Conservation (phyloP, 352 stramenopile species). For the Ophiocytium majus region DNA sequence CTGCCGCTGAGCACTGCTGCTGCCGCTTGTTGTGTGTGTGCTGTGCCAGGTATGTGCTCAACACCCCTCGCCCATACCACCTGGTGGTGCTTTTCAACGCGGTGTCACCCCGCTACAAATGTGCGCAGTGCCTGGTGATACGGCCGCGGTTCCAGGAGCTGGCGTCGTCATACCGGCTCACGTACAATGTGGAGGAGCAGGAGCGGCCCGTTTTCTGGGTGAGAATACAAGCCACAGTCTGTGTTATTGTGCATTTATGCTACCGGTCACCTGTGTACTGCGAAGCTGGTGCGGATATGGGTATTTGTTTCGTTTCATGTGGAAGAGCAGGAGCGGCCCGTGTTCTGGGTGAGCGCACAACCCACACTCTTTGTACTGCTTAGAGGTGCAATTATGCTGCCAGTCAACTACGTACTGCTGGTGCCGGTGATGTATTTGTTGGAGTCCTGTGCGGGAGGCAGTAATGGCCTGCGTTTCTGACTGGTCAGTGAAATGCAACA, state of each 20-base stretch:
- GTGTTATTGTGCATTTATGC: too few relatives aligned
- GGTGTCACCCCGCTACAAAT: conserved; percentile 20
- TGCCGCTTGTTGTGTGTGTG: too few relatives aligned
- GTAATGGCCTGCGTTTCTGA: too few relatives aligned
- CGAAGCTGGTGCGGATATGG: too few relatives aligned
- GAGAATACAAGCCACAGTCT: too few relatives aligned
- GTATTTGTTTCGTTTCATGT: background rate
- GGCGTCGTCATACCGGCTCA: background rate
- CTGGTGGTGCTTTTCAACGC: conserved; percentile 47
- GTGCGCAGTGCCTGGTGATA: conserved; percentile 17
- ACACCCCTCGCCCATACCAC: conserved; percentile 31
- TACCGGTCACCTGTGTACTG: too few relatives aligned
- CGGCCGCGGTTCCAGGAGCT: background rate
- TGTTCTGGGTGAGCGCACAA: background rate
- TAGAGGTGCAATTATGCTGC: too few relatives aligned
- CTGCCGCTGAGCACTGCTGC: background rate
- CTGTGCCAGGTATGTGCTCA: conserved; percentile 27
- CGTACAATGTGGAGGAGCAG: background rate
- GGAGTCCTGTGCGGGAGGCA: too few relatives aligned
- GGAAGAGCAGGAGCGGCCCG: background rate
- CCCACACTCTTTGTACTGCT: too few relatives aligned
- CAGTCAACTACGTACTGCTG: too few relatives aligned
- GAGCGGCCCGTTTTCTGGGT: background rate
- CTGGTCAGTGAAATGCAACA: too few relatives aligned
- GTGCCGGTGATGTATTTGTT: too few relatives aligned